Percentiles rank a stretch among this genome's conserved stretches.
Evolutionary conservation across 2,329 filamentous ascomycete genomes (phyloP).

Genomic region (Aspergillus spinulosporus): DNA sequence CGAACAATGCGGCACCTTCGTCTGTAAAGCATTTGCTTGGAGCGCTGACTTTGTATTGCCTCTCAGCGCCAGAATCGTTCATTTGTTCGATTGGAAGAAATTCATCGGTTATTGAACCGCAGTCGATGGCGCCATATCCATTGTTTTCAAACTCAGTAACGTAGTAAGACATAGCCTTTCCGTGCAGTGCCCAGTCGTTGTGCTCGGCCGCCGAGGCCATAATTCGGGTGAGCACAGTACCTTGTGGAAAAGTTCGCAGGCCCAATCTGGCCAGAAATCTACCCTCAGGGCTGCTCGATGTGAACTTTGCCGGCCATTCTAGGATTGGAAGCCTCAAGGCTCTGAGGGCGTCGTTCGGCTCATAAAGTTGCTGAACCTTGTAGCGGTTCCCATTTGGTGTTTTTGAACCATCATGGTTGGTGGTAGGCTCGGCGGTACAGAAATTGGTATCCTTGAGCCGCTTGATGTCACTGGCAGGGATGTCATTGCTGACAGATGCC

Average conservation of each 20-base stretch:
- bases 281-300: constrained; percentile 67
- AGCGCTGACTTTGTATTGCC: constrained; percentile 62
- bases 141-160: constrained; percentile 76
- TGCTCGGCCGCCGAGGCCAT: constrained; percentile 64
- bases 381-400: constrained; percentile 59
- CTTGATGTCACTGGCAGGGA: constrained; percentile 76
- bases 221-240: constrained; percentile 72
- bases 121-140: constrained; percentile 67
- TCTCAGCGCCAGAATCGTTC: constrained; percentile 42
- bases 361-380: constrained; percentile 75
- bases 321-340: constrained; percentile 72
- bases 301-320: constrained; percentile 77
- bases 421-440: constrained; percentile 67
- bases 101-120: constrained; percentile 56
- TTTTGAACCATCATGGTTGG: constrained; percentile 54
- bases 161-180: constrained; percentile 76
- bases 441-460: constrained; percentile 76
- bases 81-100: constrained; percentile 65
- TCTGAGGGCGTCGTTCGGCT: constrained; percentile 71
- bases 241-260: constrained; percentile 68
- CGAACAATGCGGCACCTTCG: constrained; percentile 70
- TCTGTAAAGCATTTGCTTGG: constrained; percentile 84
- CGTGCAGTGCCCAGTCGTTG: constrained; percentile 57
- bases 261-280: constrained; percentile 73
- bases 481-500: constrained; percentile 83